Conservation (phyloP, 345 rosid genomes). For the Eucalyptus camaldulensis region DNA sequence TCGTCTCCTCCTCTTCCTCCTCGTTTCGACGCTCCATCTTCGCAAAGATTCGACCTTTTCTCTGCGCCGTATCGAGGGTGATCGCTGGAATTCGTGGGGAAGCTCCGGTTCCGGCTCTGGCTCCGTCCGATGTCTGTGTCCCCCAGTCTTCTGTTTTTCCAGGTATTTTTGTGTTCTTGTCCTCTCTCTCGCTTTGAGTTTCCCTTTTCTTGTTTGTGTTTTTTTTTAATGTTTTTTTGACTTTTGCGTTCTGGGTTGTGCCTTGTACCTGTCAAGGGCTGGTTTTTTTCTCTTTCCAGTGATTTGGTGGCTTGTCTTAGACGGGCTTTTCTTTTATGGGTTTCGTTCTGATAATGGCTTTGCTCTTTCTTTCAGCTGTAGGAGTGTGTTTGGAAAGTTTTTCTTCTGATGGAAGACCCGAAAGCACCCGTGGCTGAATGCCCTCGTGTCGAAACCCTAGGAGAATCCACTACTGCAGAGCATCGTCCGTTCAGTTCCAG, state of each 20-base stretch:
- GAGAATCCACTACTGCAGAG: not conserved
- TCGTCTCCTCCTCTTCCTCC: not conserved
- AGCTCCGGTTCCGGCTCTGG: not conserved
- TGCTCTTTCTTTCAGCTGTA: not conserved
- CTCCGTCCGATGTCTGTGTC: not conserved
- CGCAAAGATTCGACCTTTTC: not conserved
- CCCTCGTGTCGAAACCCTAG: slow-evolving; percentile 36
- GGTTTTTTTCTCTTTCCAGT: not conserved
- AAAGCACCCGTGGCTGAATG: not conserved
- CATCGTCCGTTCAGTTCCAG: not conserved
- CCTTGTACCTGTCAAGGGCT: not conserved
- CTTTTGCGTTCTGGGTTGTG: not conserved
- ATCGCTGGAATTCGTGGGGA: not conserved
- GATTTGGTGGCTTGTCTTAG: not conserved
- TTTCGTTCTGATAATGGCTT: not conserved
- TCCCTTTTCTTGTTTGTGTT: not conserved
- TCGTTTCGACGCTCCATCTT: not conserved
- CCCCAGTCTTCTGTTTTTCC: not conserved
- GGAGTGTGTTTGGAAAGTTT: not conserved
- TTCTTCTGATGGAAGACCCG: not conserved
- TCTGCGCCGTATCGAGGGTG: not conserved
- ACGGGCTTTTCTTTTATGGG: not conserved
- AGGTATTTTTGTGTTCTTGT: not conserved
- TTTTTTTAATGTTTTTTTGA: not conserved
- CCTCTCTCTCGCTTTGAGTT: not conserved